Conservation (phyloP, 345 rosid species). For the Eucalyptus pauciflora region DNA sequence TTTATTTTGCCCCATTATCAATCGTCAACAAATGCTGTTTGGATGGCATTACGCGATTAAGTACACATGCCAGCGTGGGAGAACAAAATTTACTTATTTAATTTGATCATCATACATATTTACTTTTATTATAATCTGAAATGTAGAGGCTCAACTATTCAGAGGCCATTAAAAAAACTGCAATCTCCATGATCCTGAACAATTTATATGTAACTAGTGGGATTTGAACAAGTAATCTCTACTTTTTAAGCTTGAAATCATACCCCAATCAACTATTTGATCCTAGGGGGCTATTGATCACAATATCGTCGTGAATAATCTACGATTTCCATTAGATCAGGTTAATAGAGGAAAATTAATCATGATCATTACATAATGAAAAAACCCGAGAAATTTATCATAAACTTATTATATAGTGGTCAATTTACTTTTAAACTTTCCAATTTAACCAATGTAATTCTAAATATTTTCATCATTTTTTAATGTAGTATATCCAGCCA, state of each 20-base stretch:
- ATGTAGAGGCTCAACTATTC: not conserved
- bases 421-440: not conserved
- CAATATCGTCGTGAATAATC: not conserved
- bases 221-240: not conserved
- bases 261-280: not conserved
- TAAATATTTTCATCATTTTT: not conserved
- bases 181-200: not conserved
- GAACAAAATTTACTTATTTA: not conserved
- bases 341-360: not conserved
- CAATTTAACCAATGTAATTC: not conserved
- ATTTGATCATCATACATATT: not conserved
- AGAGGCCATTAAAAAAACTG: not conserved
- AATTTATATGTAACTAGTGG: not conserved
- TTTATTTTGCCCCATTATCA: not conserved
- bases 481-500: not conserved
- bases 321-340: not conserved
- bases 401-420: rapidly evolving
- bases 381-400: rapidly evolving
- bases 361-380: not conserved
- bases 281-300: not conserved
- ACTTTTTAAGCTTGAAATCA: not conserved
- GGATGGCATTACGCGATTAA: not conserved
- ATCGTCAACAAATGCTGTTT: not conserved
- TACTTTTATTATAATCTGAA: not conserved
- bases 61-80: not conserved